Evolutionary conservation across 306 rosid genomes (phyloP), one percentile per base, ranked within the genome.

Genomic region (Trifolium repens): DNA sequence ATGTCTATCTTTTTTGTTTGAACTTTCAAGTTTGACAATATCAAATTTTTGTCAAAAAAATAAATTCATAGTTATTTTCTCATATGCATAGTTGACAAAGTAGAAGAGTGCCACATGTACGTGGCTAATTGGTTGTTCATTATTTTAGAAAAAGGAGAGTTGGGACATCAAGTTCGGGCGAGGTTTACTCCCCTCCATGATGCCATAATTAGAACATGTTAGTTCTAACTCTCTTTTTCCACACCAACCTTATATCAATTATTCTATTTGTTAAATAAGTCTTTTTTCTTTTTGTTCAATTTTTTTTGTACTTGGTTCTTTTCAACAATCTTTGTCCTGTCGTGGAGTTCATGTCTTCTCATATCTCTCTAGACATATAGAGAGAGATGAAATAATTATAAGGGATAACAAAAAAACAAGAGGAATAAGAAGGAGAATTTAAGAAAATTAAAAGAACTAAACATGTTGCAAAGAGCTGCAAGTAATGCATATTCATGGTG

Each of bases 401-500:
- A 24, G 35, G 5, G 30, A 19, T 17, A 54, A 15, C 0, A 13
- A 14, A 2, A 2, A 3, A 8, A 54, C 13, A 6, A 58, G 7
- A 57, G 2, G 17, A 32, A 32, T 70, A 63, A 32, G 37, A 67
- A 14, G 58, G 7, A 54, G 13, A 61, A 59, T 62, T 9, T 32
- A 32, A 40, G 24, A 49, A 60, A 30, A 22, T 22, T 22, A 22
- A 16, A 71, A 81, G 8, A 39, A 65, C 12, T 22, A 39, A 65
- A 69, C 1, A 96, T 96, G 99, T 82, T 96, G 88, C 99, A 96
- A 84, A 89, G 99, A 87, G 99, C 98, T 27, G 99, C 99, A 65
- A 96, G 97, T 87, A 92, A 90, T 83, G 98, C 99, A 14, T 96
- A 96, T 88, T 96, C 99, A 79, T 96, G 99, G 99, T 96, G 99